Evolutionary conservation across 116 monocot genomes (phyloP), one percentile per base, ranked within the genome.

Genomic region (Papilionanthe hybrid): DNA sequence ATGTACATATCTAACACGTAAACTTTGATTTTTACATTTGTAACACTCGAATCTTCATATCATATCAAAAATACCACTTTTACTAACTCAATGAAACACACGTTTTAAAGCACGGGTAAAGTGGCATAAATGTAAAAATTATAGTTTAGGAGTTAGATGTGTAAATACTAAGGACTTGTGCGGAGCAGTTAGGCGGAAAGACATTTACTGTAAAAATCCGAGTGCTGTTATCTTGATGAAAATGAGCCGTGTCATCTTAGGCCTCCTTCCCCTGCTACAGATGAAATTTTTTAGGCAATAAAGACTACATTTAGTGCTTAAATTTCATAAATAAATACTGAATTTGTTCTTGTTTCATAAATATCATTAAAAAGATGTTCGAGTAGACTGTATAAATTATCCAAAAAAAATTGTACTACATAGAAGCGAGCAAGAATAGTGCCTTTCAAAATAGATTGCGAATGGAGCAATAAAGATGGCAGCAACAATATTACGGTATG

Each of bases 191-290:
- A 48, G 42, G 18, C 8, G 17, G n/a, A 60, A 23, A 60, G 60
- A n/a, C 8, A 22, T 50, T 77, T 81, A 85, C 88, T 89, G 86
- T 22, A 86, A 72, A 28, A 89, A 42, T 7, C 65, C 88, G 8
- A 86, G 78, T 17, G 17, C 55, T n/a, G 68, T 66, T 57, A 86
- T 89, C 86, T 89, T 89, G 11, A 83, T 27, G 56, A 86, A 81
- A 23, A 78, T 22, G 37, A 13, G 49, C 3, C n/a, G 3, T 78
- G 88, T 89, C 86, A 89, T 83, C 86, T 44, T 83, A 7, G 88
- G 85, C 55, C 83, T 83, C 72, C 23, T 58, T 53, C 69, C 83
- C 76, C 83, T 86, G 81, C 75, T 58, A 37, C 1, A 29, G 13
- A 25, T 25, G 17, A 25, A 27, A 65, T 65, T 27, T 10, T 27